Percentiles rank a stretch among this genome's conserved stretches.
Conservation (phyloP, 805 yeast species). For the Saccharomycopsis sp. region DNA sequence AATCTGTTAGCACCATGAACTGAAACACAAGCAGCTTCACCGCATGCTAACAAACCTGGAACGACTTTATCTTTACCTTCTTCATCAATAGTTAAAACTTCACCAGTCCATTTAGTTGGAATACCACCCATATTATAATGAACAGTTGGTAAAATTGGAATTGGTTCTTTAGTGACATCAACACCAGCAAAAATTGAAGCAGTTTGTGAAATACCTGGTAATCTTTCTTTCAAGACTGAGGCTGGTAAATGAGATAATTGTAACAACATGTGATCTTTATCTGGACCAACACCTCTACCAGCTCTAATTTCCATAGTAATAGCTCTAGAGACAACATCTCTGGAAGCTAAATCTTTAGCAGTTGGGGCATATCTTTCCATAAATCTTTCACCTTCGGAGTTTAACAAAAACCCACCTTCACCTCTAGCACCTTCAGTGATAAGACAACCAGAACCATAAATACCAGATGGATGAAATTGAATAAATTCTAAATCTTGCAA, state of each 20-base stretch:
- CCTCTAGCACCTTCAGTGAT: constrained; percentile 99
- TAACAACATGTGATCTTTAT: constrained; percentile 89
- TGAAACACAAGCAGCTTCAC: constrained; percentile 98
- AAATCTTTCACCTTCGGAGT: constrained; percentile 97
- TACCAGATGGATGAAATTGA: constrained; percentile 99
- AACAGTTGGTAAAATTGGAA: constrained; percentile 96
- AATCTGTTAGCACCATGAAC: constrained; percentile 99
- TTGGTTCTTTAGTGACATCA: constrained; percentile 98
- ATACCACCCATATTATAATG: constrained; percentile 99
- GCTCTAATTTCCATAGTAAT: constrained; percentile 98
- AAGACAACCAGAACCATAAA: constrained; percentile 97
- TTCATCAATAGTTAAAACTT: constrained; percentile 76
- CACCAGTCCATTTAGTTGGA: constrained; percentile 97
- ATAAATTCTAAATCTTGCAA: constrained; percentile 95
- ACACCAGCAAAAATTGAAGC: constrained; percentile 99
- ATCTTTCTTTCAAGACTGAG: constrained; percentile 83
- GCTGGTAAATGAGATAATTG: constrained; percentile 95
- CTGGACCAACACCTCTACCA: constrained; percentile 98
- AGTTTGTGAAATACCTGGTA: constrained; percentile 98
- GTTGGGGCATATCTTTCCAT: constrained; percentile 99
- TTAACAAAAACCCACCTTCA: constrained; percentile 97
- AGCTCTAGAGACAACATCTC: constrained; percentile 98
- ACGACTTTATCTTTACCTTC: constrained; percentile 86
- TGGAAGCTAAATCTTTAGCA: constrained; percentile 95
- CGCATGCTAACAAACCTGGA: constrained; percentile 93